Evolutionary conservation across 2,329 filamentous ascomycete genomes (phyloP).

Genomic region (Ilyonectria mors-panacis): DNA sequence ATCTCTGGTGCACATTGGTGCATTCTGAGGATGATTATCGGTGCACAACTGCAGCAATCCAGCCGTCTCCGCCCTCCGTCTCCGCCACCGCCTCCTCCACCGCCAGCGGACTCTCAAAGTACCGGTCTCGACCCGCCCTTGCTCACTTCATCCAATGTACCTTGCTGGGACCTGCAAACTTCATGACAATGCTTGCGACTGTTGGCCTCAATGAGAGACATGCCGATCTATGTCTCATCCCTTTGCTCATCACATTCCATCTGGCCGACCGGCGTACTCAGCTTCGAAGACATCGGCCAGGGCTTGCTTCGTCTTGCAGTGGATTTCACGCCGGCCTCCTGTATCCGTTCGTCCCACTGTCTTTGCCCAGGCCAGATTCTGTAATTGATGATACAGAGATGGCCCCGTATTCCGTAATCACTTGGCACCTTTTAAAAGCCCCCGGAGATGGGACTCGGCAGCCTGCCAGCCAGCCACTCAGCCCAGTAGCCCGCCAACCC

Average conservation of each 20-base stretch:
- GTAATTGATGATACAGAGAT: not conserved
- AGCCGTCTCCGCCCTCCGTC: not conserved
- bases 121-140: not conserved
- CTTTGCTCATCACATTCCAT: not conserved
- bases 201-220: not conserved
- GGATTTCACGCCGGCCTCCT: too few species aligned
- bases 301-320: too few species aligned
- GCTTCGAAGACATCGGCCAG: not conserved
- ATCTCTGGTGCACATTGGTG: not conserved
- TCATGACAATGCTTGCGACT: not conserved
- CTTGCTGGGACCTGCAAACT: not conserved
- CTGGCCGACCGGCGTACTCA: too few species aligned
- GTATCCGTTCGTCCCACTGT: not conserved
- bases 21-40: not conserved
- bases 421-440: not conserved
- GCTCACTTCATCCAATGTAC: not conserved
- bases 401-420: not conserved
- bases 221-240: not conserved
- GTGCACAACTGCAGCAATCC: not conserved
- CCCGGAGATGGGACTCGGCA: not conserved
- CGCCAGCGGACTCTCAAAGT: not conserved
- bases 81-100: not conserved
- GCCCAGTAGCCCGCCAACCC: not conserved
- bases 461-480: conserved; percentile 17
- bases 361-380: not conserved